phyloP scores from a whole-genome alignment of 1,139 yeast genomes.

The Sugiyamaella pinicola region DNA sequence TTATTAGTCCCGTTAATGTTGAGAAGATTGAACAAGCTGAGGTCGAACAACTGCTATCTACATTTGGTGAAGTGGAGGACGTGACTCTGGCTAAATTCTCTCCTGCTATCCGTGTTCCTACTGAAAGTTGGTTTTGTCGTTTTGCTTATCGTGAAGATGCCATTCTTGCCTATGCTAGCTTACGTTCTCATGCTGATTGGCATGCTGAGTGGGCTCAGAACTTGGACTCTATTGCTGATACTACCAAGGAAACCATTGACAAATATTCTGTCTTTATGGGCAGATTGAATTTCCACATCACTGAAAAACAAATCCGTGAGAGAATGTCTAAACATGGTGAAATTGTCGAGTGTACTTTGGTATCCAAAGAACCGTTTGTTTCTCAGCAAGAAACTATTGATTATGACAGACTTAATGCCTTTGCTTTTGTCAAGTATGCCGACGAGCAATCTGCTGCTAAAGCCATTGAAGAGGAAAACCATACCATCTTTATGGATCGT shows the following conservation, averaged over 20 bases:
- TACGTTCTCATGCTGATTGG: constrained; percentile 56
- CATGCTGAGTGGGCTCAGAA: constrained; percentile 86
- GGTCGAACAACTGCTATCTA: constrained; percentile 47
- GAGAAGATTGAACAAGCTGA: constrained; percentile 34
- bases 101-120: constrained; percentile 17
- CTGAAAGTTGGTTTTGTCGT: constrained; percentile 68
- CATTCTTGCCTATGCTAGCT: constrained; percentile 74
- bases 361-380: constrained; percentile 18
- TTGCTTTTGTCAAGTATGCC: constrained; percentile 70
- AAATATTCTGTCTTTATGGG: constrained; percentile 76
- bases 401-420: constrained; percentile 44
- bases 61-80: constrained; percentile 77
- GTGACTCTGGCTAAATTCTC: constrained; percentile 43
- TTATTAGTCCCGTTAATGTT: constrained; percentile 37
- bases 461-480: constrained; percentile 57
- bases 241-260: constrained; percentile 49
- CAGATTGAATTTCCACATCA: constrained; percentile 58
- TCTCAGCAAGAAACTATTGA: constrained; percentile 1
- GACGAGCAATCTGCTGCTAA: constrained; percentile 51
- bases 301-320: constrained; percentile 56
- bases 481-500: constrained; percentile 67
- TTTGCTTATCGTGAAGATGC: constrained; percentile 90
- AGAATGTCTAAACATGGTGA: constrained; percentile 71
- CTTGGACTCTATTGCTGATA: constrained; percentile 40
- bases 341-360: constrained; percentile 46